These are phyloP conservation scores for Magnolia kwangsiensis DNA, from an alignment of 164 flowering plant genomes.

Conservation along the genomic window DNA sequence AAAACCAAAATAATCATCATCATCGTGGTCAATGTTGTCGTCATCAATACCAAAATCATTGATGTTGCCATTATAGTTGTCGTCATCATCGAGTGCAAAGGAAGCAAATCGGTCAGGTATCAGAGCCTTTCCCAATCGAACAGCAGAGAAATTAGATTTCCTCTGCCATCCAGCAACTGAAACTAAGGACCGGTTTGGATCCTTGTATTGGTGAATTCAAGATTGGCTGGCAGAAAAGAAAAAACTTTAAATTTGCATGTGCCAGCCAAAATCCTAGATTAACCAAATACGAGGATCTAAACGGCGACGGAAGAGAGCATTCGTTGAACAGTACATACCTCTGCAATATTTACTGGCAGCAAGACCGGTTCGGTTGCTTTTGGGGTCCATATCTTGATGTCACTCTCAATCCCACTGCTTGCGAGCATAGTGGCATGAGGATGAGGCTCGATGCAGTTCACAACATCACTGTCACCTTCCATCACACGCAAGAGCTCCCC, in stretches of 20 bases:
- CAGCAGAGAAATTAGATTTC: slow-evolving; percentile 26
- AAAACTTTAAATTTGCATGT: neutral
- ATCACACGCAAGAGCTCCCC: slow-evolving; percentile 87
- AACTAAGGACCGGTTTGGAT: neutral
- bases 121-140: slow-evolving; percentile 40
- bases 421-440: slow-evolving; percentile 78
- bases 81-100: slow-evolving; percentile 27
- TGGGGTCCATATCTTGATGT: slow-evolving; percentile 89
- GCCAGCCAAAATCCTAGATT: neutral
- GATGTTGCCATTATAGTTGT: slow-evolving; percentile 6
- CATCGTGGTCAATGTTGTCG: slow-evolving; percentile 17
- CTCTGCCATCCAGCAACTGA: neutral
- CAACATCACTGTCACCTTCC: slow-evolving; percentile 78
- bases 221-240: no score
- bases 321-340: slow-evolving; percentile 43
- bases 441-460: slow-evolving; percentile 87
- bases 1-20: slow-evolving; percentile 10
- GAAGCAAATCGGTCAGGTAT: slow-evolving; percentile 27
- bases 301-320: neutral
- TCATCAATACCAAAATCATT: slow-evolving; percentile 12
- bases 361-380: slow-evolving; percentile 58
- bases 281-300: slow-evolving; percentile 6
- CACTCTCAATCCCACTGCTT: slow-evolving; percentile 83
- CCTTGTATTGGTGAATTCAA: neutral
- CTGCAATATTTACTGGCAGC: slow-evolving; percentile 51